A percentile compares a stretch with the other conserved stretches of the same genome.
These are phyloP conservation scores for Aspergillus sp. DNA, from an alignment of 2,329 filamentous ascomycete genomes.

Conservation along the genomic window DNA sequence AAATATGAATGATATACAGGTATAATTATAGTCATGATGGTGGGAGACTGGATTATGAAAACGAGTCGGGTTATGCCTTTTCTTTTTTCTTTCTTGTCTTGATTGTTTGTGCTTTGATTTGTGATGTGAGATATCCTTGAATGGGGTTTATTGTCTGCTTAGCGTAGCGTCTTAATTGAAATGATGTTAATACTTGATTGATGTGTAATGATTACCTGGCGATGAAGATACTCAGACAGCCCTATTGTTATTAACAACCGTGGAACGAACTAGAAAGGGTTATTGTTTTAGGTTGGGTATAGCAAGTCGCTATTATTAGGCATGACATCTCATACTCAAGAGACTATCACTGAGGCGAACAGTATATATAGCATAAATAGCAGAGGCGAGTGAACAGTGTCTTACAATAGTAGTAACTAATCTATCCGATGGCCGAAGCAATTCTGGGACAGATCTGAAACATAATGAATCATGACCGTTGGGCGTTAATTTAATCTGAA, in stretches of 20 bases:
- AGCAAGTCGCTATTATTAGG: too few species aligned
- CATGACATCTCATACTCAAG: neutral
- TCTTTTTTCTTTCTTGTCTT: constrained; percentile 3
- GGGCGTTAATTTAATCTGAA: neutral
- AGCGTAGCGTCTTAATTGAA: too few species aligned
- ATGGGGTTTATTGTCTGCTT: too few species aligned
- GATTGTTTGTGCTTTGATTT: constrained; percentile 1
- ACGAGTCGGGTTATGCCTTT: neutral
- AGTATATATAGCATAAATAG: neutral
- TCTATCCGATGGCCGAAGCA: neutral
- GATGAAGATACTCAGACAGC: too few species aligned
- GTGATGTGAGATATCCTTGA: constrained; percentile 9
- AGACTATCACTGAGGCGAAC: too few species aligned
- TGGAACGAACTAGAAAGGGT: too few species aligned
- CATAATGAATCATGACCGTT: neutral
- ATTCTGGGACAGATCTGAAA: too few species aligned
- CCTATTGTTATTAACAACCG: too few species aligned
- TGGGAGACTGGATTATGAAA: too few species aligned
- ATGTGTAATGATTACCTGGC: too few species aligned
- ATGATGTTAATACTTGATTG: too few species aligned
- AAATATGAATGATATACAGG: neutral
- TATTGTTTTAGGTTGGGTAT: too few species aligned
- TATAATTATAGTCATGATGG: neutral
- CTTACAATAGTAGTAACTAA: neutral
- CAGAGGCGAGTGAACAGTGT: neutral